Percentiles rank a stretch among this genome's conserved stretches.
Conservation (phyloP, 192 early-diverging fungal species). For the Coemansia asiatica region DNA sequence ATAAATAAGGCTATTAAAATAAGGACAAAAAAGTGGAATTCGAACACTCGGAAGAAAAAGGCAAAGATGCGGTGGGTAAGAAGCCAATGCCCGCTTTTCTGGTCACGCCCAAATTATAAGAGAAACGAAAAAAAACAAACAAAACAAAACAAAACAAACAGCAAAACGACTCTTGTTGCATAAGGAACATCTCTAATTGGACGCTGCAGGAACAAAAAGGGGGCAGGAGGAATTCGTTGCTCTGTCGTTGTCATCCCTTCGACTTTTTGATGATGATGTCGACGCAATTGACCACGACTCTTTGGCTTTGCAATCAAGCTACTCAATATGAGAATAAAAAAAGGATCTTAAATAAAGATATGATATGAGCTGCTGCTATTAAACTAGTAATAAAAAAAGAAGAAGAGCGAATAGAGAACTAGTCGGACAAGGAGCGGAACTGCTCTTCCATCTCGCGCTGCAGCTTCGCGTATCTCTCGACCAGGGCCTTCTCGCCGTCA, state of each 20-base stretch:
- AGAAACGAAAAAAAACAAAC: constrained; percentile 2
- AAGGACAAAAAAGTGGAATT: not conserved
- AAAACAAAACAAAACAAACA: not conserved
- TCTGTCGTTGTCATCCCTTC: not conserved
- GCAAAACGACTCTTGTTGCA: not conserved
- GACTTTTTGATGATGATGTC: not conserved
- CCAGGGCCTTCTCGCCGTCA: constrained; percentile 87
- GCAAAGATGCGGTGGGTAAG: not conserved
- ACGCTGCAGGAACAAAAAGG: not conserved
- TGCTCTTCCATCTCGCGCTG: constrained; percentile 95
- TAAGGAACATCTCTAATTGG: not conserved
- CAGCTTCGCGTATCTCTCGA: constrained; percentile 85
- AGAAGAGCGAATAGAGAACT: constrained; percentile 3
- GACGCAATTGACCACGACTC: not conserved
- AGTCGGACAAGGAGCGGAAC: constrained; percentile 80
- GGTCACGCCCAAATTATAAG: not conserved
- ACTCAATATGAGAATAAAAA: constrained; percentile 8
- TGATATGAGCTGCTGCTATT: too few species aligned
- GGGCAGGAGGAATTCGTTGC: not conserved
- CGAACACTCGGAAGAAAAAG: not conserved
- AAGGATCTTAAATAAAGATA: not conserved
- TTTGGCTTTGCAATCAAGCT: not conserved
- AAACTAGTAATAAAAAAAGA: not conserved
- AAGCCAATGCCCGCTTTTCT: not conserved
- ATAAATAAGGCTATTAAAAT: not conserved